Evolutionary conservation across 257 asterid species (phyloP).

Genomic region (Primulina eburnea): DNA sequence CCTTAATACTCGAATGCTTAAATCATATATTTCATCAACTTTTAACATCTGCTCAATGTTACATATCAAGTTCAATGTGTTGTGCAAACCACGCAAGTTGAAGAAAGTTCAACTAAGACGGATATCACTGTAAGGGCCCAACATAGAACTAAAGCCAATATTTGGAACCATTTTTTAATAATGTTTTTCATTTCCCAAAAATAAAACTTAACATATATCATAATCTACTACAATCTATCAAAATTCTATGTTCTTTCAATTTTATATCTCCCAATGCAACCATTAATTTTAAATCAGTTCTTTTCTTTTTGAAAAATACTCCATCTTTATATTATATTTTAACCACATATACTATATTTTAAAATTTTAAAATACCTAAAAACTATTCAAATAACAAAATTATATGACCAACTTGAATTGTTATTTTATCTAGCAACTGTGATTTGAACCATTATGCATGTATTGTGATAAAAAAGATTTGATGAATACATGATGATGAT

Average conservation of each 20-base stretch:
- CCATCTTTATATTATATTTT: background rate
- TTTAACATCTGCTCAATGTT: slow-evolving; percentile 9
- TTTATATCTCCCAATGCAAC: background rate
- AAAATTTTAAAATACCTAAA: background rate
- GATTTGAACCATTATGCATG: too few species aligned
- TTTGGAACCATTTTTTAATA: background rate
- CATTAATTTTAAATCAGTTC: background rate
- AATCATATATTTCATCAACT: background rate
- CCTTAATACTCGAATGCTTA: slow-evolving; percentile 19
- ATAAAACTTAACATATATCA: background rate
- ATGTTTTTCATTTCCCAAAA: background rate
- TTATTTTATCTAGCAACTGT: too few species aligned
- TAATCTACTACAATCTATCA: background rate
- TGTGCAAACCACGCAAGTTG: background rate
- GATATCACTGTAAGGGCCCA: background rate
- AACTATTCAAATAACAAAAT: background rate
- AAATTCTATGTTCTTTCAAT: background rate
- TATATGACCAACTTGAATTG: too few species aligned
- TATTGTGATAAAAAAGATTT: too few species aligned
- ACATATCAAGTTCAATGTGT: background rate
- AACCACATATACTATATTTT: too few species aligned
- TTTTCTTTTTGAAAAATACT: background rate
- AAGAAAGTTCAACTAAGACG: slow-evolving; percentile 4
- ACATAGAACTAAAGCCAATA: background rate
- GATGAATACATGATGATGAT: too few species aligned